Percentiles rank a stretch among this genome's conserved stretches.
Evolutionary conservation across 2,329 filamentous ascomycete species (phyloP).

Genomic region (Aspergillus sp.): DNA sequence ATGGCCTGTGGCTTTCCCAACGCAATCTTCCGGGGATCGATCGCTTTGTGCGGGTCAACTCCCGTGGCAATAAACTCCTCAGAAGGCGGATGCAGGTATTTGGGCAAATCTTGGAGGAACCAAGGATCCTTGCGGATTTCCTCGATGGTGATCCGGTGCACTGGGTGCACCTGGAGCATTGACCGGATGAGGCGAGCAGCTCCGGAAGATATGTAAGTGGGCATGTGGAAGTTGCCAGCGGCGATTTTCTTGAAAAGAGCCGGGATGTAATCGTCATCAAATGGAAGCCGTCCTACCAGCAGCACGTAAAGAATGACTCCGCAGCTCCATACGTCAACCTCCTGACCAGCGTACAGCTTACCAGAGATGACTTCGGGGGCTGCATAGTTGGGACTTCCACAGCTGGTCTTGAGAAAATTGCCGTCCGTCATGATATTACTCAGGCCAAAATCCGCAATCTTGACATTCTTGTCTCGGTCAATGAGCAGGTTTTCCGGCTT

Average conservation of each 20-base stretch:
- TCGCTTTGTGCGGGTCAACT: conserved; percentile 90
- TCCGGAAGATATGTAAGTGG: conserved; percentile 85
- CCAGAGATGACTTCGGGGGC: conserved; percentile 97
- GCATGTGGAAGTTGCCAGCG: conserved; percentile 89
- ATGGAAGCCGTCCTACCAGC: conserved; percentile 74
- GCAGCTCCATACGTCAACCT: conserved; percentile 86
- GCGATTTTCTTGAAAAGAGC: conserved; percentile 98
- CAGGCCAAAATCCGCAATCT: conserved; percentile 97
- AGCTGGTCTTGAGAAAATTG: conserved; percentile 98
- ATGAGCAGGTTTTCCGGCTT: conserved; percentile 97
- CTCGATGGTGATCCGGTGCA: conserved; percentile 89
- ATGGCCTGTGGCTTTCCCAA: conserved; percentile 77
- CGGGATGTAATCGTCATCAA: conserved; percentile 98
- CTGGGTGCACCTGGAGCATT: conserved; percentile 94
- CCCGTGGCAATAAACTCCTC: conserved; percentile 94
- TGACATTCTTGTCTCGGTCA: conserved; percentile 95
- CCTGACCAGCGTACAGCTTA: conserved; percentile 94
- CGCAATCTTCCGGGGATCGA: conserved; percentile 79
- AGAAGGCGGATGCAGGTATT: conserved; percentile 82
- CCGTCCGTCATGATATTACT: conserved; percentile 99
- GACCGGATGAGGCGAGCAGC: conserved; percentile 76
- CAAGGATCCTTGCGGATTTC: conserved; percentile 93
- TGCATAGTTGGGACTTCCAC: conserved; percentile 96
- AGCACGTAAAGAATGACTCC: conserved; percentile 70
- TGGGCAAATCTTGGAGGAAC: conserved; percentile 85